A percentile compares a stretch with the other conserved stretches of the same genome.
Evolutionary conservation across 257 asterid species (phyloP).

Genomic region (Leonotis leonurus): DNA sequence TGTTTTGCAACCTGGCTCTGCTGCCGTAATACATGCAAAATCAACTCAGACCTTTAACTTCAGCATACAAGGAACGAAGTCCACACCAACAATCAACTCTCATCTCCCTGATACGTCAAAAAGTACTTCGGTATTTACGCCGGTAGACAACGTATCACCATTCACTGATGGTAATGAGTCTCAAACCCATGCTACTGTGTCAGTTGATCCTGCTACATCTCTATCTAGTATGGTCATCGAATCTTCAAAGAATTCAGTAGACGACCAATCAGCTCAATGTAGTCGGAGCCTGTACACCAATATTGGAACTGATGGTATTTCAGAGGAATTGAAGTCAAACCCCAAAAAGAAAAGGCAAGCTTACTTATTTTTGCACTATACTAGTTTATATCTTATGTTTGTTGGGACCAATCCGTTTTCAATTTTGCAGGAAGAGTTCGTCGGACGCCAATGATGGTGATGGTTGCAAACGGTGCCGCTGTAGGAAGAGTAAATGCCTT

Average conservation of each 20-base stretch:
- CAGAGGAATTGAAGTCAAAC: slow-evolving; percentile 35
- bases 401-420: slow-evolving; percentile 8
- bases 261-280: slow-evolving; percentile 29
- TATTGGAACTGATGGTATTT: slow-evolving; percentile 24
- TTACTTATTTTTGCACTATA: neutral
- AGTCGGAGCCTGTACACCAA: slow-evolving; percentile 25
- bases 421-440: slow-evolving; percentile 41
- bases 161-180: slow-evolving; percentile 17
- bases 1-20: slow-evolving; percentile 39
- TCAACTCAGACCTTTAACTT: slow-evolving; percentile 38
- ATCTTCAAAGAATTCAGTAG: slow-evolving; percentile 31
- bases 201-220: slow-evolving; percentile 20
- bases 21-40: slow-evolving; percentile 31
- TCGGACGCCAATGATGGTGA: slow-evolving; percentile 31
- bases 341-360: slow-evolving; percentile 60
- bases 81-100: slow-evolving; percentile 21
- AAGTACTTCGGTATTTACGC: slow-evolving; percentile 24
- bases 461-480: slow-evolving; percentile 72
- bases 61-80: slow-evolving; percentile 34
- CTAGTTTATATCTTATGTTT: neutral
- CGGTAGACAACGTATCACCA: slow-evolving; percentile 23
- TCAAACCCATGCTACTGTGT: slow-evolving; percentile 20
- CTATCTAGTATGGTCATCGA: slow-evolving; percentile 20
- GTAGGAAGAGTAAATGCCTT: slow-evolving; percentile 71
- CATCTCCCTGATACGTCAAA: slow-evolving; percentile 20